A percentile compares a stretch with the other conserved stretches of the same genome.
Evolutionary conservation across 345 rosid genomes (phyloP).

Genomic region (Pseudoturritis turrita): DNA sequence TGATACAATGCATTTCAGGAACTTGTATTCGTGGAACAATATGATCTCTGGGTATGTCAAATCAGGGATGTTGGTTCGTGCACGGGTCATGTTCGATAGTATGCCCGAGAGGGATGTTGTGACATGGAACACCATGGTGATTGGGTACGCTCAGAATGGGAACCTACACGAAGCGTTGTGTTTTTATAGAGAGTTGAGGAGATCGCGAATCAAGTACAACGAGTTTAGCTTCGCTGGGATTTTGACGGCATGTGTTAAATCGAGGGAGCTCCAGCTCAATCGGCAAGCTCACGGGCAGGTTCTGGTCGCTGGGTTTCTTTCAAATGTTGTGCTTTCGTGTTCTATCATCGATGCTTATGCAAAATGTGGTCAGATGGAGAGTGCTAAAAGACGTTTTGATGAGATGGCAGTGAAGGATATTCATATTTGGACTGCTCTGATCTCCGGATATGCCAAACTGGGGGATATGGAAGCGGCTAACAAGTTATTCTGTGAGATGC

Average conservation of each 20-base stretch:
- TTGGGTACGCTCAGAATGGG: constrained; percentile 55
- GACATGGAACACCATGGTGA: constrained; percentile 80
- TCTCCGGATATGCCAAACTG: constrained; percentile 61
- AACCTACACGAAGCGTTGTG: constrained; percentile 34
- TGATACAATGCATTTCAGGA: constrained; percentile 51
- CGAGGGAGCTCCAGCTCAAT: constrained; percentile 37
- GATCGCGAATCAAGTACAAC: constrained; percentile 44
- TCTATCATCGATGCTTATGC: constrained; percentile 59
- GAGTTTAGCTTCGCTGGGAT: constrained; percentile 67
- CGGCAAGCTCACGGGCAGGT: constrained; percentile 81
- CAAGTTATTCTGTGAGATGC: constrained; percentile 57
- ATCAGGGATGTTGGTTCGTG: constrained; percentile 53
- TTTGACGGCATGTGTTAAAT: constrained; percentile 57
- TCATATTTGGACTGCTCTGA: constrained; percentile 68
- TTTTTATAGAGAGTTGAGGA: constrained; percentile 55
- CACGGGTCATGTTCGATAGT: constrained; percentile 58
- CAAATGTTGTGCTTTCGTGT: constrained; percentile 57
- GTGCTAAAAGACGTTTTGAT: constrained; percentile 56
- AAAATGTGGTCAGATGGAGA: constrained; percentile 55
- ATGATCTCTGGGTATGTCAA: constrained; percentile 67
- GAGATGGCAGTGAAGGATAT: constrained; percentile 57
- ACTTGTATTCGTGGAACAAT: constrained; percentile 65
- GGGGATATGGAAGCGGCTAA: constrained; percentile 63
- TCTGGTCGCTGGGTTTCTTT: constrained; percentile 51
- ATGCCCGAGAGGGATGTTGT: constrained; percentile 71